These are phyloP conservation scores for Lactarius indigo DNA, from an alignment of 768 basidiomycete species.

Conservation along the genomic window DNA sequence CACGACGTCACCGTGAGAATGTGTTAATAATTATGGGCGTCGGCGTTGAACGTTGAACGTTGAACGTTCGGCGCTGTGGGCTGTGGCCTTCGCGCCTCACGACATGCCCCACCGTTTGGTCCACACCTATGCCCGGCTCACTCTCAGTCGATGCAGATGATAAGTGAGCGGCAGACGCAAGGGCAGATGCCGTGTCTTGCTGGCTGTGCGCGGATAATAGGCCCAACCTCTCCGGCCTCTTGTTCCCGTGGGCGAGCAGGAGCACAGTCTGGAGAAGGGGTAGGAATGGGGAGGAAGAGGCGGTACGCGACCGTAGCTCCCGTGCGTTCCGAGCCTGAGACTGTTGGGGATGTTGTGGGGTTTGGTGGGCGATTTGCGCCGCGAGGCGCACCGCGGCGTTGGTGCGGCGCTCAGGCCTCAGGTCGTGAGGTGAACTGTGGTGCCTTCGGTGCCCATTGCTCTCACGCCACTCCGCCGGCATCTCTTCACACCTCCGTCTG, in stretches of 20 bases:
- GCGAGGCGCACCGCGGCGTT: conserved; percentile 47
- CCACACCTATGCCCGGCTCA: neutral
- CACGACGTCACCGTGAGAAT: too few relatives aligned
- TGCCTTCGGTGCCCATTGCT: too few relatives aligned
- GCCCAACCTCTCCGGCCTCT: conserved; percentile 48
- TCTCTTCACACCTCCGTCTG: too few relatives aligned
- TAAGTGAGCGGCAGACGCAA: conserved; percentile 31
- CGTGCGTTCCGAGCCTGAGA: conserved; percentile 37
- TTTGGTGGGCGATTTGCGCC: conserved; percentile 63
- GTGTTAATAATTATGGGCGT: too few relatives aligned
- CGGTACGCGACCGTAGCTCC: conserved; percentile 31
- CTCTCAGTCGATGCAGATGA: conserved; percentile 22
- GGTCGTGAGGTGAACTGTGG: neutral
- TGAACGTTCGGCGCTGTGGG: too few relatives aligned
- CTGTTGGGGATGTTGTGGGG: conserved; percentile 54
- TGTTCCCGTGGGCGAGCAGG: too few relatives aligned
- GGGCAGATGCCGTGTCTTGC: conserved; percentile 61
- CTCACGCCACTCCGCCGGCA: too few relatives aligned
- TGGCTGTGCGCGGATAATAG: conserved; percentile 76
- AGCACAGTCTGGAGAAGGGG: too few relatives aligned
- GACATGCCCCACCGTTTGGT: conserved; percentile 69
- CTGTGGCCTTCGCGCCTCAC: conserved; percentile 34
- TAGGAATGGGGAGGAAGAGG: too few relatives aligned
- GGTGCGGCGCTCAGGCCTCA: conserved; percentile 13
- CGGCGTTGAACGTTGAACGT: too few relatives aligned